phyloP scores from a whole-genome alignment of 495 filamentous ascomycete genomes.

The Aspergillus coremiiformis region DNA sequence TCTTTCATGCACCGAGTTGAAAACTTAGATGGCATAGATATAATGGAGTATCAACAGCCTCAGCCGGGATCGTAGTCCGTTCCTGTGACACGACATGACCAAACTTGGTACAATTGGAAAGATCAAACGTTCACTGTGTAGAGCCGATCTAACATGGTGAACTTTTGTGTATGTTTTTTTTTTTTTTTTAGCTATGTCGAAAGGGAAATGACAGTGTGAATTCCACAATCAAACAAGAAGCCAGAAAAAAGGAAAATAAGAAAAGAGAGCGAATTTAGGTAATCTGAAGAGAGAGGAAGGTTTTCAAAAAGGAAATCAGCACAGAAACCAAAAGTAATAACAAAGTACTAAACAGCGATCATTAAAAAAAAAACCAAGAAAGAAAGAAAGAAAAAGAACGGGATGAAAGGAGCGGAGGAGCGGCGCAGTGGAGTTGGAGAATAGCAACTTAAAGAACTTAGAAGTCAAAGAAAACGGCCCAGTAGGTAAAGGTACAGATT shows the following conservation, averaged over 20 bases:
- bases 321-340: background rate
- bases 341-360: background rate
- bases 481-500: background rate
- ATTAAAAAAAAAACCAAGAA: too few relatives aligned
- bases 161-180: too few relatives aligned
- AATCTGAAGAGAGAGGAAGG: background rate
- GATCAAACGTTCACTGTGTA: background rate
- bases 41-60: slow-evolving; percentile 19
- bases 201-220: background rate
- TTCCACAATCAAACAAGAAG: background rate
- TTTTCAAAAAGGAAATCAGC: background rate
- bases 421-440: background rate
- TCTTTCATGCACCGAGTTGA: slow-evolving; percentile 4
- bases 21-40: slow-evolving; percentile 5
- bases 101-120: slow-evolving; percentile 1
- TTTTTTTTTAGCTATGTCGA: background rate
- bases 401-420: background rate
- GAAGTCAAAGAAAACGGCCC: background rate
- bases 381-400: too few relatives aligned
- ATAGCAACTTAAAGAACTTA: too few relatives aligned
- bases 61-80: slow-evolving; percentile 23
- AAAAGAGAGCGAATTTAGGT: background rate
- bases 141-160: slow-evolving; percentile 5
- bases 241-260: background rate
- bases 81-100: slow-evolving; percentile 31